Evolutionary conservation across 257 asterid species (phyloP).

Genomic region (Coffea canephora): DNA sequence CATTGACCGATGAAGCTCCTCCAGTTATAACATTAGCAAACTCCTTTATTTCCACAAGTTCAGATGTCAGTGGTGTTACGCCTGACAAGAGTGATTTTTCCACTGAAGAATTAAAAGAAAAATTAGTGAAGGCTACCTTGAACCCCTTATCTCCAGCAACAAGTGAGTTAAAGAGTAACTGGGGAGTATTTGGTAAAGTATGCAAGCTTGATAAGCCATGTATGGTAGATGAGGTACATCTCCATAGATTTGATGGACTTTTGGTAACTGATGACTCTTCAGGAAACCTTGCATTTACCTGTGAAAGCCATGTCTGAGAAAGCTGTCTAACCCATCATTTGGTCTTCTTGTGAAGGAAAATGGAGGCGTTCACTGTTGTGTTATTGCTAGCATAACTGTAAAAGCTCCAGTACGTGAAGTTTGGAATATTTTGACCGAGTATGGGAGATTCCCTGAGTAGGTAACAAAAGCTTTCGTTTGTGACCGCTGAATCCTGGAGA

Average conservation of each 20-base stretch:
- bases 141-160: constrained; percentile 63
- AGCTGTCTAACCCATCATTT: constrained; percentile 27
- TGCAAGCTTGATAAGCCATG: constrained; percentile 76
- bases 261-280: constrained; percentile 53
- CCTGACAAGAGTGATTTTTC: constrained; percentile 35
- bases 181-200: constrained; percentile 80
- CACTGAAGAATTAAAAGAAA: constrained; percentile 40
- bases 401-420: constrained; percentile 85
- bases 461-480: constrained; percentile 18
- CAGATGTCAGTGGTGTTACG: constrained; percentile 28
- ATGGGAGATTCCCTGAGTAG: constrained; percentile 89
- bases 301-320: constrained; percentile 10
- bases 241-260: constrained; percentile 92
- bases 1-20: constrained; percentile 23
- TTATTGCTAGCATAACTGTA: constrained; percentile 90
- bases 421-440: constrained; percentile 84
- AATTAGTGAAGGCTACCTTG: constrained; percentile 48
- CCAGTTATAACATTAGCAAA: constrained; percentile 24
- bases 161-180: constrained; percentile 54
- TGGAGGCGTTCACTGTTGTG: constrained; percentile 94
- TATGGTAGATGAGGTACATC: constrained; percentile 91
- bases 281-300: constrained; percentile 17
- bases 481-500: neutral
- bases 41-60: constrained; percentile 34
- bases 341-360: constrained; percentile 63